Base-by-base conservation (phyloP, 192 early-diverging fungal genomes). In the Backusella sp. region DNA sequence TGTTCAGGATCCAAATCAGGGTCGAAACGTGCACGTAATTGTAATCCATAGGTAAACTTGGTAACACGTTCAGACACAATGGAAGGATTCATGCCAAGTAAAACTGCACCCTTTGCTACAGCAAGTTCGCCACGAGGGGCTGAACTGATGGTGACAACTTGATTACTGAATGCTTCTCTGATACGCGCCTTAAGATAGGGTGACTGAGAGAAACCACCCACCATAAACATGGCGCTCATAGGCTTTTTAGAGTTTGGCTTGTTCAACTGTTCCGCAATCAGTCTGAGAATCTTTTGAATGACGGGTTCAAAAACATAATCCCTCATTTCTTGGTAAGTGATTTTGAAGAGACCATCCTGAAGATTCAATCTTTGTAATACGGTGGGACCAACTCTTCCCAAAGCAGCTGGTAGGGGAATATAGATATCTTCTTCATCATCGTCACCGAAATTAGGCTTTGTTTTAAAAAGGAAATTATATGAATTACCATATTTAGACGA, bases 21-120 rank as follows among this genome's bases (percentile, higher is more conserved):
- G 35, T 83, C 77, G 56, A 79, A 86, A 9, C 75, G 82, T 77
- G 79, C 81, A 68, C 83, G 78, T 36, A 78, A 79, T 77, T 86
- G 79, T 44, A 85, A 74, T 7, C 84, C 84, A 68, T 85, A 85
- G 56, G 76, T 81, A 8, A 77, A 76, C 56, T 82, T 82, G 9
- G 84, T 77, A 59, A 85, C 75, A 52, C 84, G 78, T 36, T 82
- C 73, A 21, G 84, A 83, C 17, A 85, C 84, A 28, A 83, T 72
- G 12, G 77, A 65, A 26, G 85, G 82, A 11, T 86, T 80, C 65
- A 86, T 36, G 17, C 85, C 85, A 23, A 81, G 82, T 37, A 78
- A 82, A 66, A 86, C 84, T n/a, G 84, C 86, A 28, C 86, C 86
- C 52, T 83, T 79, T 4, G 84, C 81, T 42, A 87, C 83, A 70